Evolutionary conservation across 1,284 basidiomycete genomes (phyloP).

Genomic region (Takashimella tepidaria): DNA sequence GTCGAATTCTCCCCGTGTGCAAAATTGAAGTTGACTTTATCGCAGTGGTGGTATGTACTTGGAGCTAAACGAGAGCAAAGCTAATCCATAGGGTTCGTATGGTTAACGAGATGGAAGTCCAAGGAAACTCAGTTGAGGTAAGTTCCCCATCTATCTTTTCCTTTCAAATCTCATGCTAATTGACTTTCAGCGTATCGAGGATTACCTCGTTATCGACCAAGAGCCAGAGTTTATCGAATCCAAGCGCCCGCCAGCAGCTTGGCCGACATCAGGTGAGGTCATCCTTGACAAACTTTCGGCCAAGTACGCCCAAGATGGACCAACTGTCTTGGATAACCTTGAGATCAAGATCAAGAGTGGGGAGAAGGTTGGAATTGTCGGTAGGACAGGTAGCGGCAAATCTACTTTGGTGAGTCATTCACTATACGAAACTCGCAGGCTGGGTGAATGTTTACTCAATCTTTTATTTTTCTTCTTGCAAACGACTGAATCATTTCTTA

Average conservation of each 20-base stretch:
- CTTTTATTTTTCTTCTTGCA: too few relatives aligned
- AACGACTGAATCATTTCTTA: too few relatives aligned
- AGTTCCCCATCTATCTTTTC: too few relatives aligned
- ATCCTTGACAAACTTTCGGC: constrained; percentile 54
- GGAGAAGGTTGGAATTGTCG: constrained; percentile 60
- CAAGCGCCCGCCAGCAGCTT: constrained; percentile 65
- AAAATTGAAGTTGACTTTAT: too few relatives aligned
- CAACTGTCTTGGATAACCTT: constrained; percentile 55
- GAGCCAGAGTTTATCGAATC: constrained; percentile 55
- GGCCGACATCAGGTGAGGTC: constrained; percentile 68
- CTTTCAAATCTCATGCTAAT: too few relatives aligned
- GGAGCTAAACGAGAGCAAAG: constrained; percentile 1
- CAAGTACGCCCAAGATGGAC: constrained; percentile 47
- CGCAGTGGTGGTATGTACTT: too few relatives aligned
- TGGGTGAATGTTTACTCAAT: too few relatives aligned
- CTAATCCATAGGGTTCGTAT: too few relatives aligned
- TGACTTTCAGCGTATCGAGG: constrained; percentile 66
- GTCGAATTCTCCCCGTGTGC: constrained; percentile 21
- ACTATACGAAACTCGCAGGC: too few relatives aligned
- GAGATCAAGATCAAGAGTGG: constrained; percentile 58
- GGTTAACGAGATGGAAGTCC: constrained; percentile 49
- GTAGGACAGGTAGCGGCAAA: constrained; percentile 71
- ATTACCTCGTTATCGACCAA: constrained; percentile 66
- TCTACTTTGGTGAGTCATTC: constrained; percentile 48
- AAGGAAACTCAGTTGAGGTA: constrained; percentile 57